Conservation (phyloP, 805 yeast genomes). For the Debaryomyces maramus region DNA sequence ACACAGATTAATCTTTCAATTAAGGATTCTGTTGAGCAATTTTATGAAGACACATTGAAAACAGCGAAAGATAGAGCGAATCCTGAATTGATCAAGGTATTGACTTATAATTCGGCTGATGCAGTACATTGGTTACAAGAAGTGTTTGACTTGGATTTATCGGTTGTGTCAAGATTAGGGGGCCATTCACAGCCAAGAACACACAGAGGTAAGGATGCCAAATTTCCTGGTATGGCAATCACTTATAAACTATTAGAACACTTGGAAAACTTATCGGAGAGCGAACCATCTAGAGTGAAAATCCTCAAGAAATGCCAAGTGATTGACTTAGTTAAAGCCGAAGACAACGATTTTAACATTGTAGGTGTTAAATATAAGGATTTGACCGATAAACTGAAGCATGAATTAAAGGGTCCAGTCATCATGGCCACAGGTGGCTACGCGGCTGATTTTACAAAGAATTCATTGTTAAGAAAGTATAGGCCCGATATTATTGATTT, state of each 20-base stretch:
- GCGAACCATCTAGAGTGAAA: slow-evolving; percentile 44
- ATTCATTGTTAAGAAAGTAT: slow-evolving; percentile 53
- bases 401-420: slow-evolving; percentile 52
- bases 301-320: slow-evolving; percentile 43
- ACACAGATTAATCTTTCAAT: slow-evolving; percentile 54
- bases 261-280: slow-evolving; percentile 46
- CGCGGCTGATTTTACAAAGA: slow-evolving; percentile 60
- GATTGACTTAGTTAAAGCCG: slow-evolving; percentile 41
- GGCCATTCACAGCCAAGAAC: slow-evolving; percentile 83
- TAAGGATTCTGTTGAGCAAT: slow-evolving; percentile 57
- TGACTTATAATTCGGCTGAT: slow-evolving; percentile 60
- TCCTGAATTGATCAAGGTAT: slow-evolving; percentile 54
- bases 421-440: slow-evolving; percentile 66
- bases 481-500: slow-evolving; percentile 57
- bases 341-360: slow-evolving; percentile 18
- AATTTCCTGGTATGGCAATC: slow-evolving; percentile 67
- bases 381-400: slow-evolving; percentile 29
- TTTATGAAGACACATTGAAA: slow-evolving; percentile 63
- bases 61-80: slow-evolving; percentile 66
- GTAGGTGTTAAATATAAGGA: slow-evolving; percentile 36
- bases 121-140: slow-evolving; percentile 76
- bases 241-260: slow-evolving; percentile 53
- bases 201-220: slow-evolving; percentile 70
- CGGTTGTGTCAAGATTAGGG: slow-evolving; percentile 72
- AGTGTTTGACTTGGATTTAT: slow-evolving; percentile 59